Evolutionary conservation across 768 basidiomycete genomes (phyloP), one percentile per base, ranked within the genome.

Genomic region (Boletus reticulatus): DNA sequence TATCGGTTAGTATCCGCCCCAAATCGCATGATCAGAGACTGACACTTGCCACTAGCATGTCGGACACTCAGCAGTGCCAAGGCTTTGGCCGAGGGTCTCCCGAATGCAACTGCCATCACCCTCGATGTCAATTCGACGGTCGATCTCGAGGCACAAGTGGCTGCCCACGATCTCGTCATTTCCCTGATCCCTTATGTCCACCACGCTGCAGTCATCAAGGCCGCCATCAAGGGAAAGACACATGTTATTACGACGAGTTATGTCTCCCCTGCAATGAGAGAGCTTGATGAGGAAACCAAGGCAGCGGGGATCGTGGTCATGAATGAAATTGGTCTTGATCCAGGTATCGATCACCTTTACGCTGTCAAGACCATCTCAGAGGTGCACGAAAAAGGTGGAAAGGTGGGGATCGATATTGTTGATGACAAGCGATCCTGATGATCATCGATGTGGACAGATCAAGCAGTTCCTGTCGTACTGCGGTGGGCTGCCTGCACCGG

Each of bases 271-370:
- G 89, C 88, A 9, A 95, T 98, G 85, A 85, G 82, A 55, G 94
- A 83, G 58, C 83, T 98, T 37, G 88, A 98, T 59, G 81, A 79
- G 46, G 85, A 83, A 48, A 90, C 81, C 52, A 89, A 88, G 75
- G 82, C 85, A 53, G 94, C 95, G 2, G 95, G 94, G 6, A 92
- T 98, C 65, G 79, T 94, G 50, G 91, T 98, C 60, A 80, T 98
- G 82, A 99, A 99, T 74, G 97, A 99, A 77, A 92, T 99, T 65
- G 97, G 97, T 48, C 82, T 99, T 42, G 96, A 98, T 73, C 94
- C 94, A 46, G 94, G 94, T 67, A 91, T 96, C 57, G 92, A 95
- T 72, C 92, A 95, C 72, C 73, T 97, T 57, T 95, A 94, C 71
- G 94, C 94, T 31, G 78, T 97, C 73, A 96, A 96, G 82, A 92